Base-by-base conservation (phyloP, 2,329 filamentous ascomycete species). In the Acarospora socialis region DNA sequence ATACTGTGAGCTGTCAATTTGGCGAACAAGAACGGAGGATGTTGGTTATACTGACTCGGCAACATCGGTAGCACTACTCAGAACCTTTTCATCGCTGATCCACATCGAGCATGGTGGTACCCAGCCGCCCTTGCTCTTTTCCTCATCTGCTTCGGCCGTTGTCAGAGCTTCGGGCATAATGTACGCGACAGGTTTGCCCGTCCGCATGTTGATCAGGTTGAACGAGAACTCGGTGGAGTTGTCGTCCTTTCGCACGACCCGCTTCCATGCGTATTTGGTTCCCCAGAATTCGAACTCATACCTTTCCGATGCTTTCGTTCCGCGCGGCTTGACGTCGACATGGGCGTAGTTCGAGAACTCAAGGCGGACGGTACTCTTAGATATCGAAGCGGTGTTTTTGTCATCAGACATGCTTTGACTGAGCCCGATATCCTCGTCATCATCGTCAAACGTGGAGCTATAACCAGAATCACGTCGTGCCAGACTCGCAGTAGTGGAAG, bases 341-440 rank as follows among this genome's bases (percentile, higher is more conserved):
- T 90, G 83, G 2, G 87, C 87, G 52, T 98, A 98, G 60, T 95
- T 98, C 43, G 83, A 92, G 53, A 94, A 98, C 52, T 95, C 87
- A 20, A 98, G 69, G 56, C 84, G 81, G 52, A 87, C 80, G 21
- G 70, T 77, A 53, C 92, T 83, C 36, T 77, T 81, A 12, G 81
- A 71, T 26, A 63, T 48, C 32, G 56, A 47, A 4, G 37, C 17
- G 16, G 24, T 32, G 25, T 12, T 26, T 17, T 22, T 19, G 9
- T 13, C 18, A 14, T 21, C 21, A 24, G n/a, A 24, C 24, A 17
- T 45, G 37, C 21, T 48, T 47, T 31, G 36, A 12, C 23, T n/a
- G 7, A 7, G 19, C 21, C 35, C 27, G 25, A 38, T 31, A 12
- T 39, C 31, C 13, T 41, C 39, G 13, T 45, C 37, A 12, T 45